A percentile compares a stretch with the other conserved stretches of the same genome.
Conservation (phyloP, 768 basidiomycete genomes). For the Gautieria morchelliformis region DNA sequence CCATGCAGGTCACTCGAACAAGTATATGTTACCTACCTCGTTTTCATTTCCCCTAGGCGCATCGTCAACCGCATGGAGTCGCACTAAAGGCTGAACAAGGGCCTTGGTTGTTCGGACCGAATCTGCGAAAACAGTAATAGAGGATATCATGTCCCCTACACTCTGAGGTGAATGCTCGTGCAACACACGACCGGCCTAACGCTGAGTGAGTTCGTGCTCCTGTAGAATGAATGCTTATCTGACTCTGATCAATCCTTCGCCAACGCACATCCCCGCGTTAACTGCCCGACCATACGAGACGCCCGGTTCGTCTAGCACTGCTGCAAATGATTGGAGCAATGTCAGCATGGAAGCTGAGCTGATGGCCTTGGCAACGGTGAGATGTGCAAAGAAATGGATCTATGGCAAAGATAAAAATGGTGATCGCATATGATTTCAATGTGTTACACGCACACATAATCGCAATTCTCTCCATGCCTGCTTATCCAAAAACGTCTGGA, state of each 20-base stretch:
- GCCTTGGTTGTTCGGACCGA: slow-evolving; percentile 46
- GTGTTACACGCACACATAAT: slow-evolving; percentile 55
- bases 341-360: slow-evolving; percentile 70
- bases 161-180: slow-evolving; percentile 50
- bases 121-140: slow-evolving; percentile 61
- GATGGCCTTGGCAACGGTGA: slow-evolving; percentile 68
- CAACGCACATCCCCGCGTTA: slow-evolving; percentile 70
- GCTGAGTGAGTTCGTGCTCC: slow-evolving; percentile 3
- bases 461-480: slow-evolving; percentile 86
- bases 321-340: slow-evolving; percentile 73
- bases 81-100: slow-evolving; percentile 54
- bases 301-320: slow-evolving; percentile 84
- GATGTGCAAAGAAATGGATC: slow-evolving; percentile 91
- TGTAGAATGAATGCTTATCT: slow-evolving; percentile 12
- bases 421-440: slow-evolving; percentile 5
- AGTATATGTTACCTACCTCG: slow-evolving; percentile 37
- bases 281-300: slow-evolving; percentile 80
- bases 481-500: slow-evolving; percentile 81
- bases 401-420: slow-evolving; percentile 21
- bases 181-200: slow-evolving; percentile 59
- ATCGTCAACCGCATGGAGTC: slow-evolving; percentile 36
- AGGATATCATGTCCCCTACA: slow-evolving; percentile 57
- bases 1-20: background rate
- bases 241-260: slow-evolving; percentile 72
- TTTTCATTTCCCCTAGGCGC: slow-evolving; percentile 39